phyloP scores from a whole-genome alignment of 2,329 filamentous ascomycete species.

The Aspergillus fijiensis region DNA sequence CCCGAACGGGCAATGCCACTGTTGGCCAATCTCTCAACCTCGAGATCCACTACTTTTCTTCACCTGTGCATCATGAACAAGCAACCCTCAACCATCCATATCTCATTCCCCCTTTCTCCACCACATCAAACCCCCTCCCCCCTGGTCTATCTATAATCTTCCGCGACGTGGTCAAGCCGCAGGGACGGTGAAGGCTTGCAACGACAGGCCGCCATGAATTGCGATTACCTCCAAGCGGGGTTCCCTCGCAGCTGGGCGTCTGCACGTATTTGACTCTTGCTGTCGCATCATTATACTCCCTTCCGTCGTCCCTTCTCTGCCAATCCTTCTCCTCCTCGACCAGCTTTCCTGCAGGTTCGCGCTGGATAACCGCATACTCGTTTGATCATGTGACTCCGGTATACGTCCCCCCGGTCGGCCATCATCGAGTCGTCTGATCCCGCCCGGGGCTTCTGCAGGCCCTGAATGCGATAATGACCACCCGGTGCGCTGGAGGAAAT shows the following conservation, averaged over 20 bases:
- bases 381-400: slow-evolving; percentile 41
- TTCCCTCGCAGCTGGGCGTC: slow-evolving; percentile 19
- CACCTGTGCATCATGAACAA: neutral
- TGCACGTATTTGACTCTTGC: slow-evolving; percentile 18
- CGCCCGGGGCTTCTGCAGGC: slow-evolving; percentile 21
- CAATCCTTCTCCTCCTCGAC: slow-evolving; percentile 21
- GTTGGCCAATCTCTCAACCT: slow-evolving; percentile 8
- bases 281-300: slow-evolving; percentile 20
- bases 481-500: slow-evolving; percentile 22
- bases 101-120: neutral
- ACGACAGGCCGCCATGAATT: slow-evolving; percentile 18
- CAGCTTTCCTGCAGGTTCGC: slow-evolving; percentile 30
- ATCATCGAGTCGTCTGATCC: slow-evolving; percentile 25
- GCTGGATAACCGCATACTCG: slow-evolving; percentile 34
- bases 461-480: slow-evolving; percentile 11
- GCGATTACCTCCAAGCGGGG: slow-evolving; percentile 18
- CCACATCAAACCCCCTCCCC: neutral
- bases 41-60: neutral
- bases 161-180: slow-evolving; percentile 3
- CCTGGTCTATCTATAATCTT: neutral
- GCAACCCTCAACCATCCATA: neutral
- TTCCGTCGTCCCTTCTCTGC: slow-evolving; percentile 16
- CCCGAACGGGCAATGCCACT: slow-evolving; percentile 6
- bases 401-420: slow-evolving; percentile 23
- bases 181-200: slow-evolving; percentile 14